Conservation (phyloP, 2,329 filamentous ascomycete species). For the Zymoseptoria pseudotritici region DNA sequence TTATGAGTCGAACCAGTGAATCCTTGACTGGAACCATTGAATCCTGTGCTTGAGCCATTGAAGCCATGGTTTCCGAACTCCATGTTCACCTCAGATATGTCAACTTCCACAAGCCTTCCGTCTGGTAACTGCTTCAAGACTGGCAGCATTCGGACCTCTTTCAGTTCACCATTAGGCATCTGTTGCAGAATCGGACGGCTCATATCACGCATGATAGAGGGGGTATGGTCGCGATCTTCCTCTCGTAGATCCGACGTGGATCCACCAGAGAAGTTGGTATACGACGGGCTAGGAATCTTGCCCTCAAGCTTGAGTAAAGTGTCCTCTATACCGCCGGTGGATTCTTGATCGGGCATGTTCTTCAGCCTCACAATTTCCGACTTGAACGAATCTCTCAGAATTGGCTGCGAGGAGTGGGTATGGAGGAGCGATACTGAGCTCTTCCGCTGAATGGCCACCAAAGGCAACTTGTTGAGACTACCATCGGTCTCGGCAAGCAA, state of each 20-base stretch:
- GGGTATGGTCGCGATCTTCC: background rate
- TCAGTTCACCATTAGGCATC: conserved; percentile 8
- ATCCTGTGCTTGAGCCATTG: conserved; percentile 5
- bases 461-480: conserved; percentile 5
- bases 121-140: background rate
- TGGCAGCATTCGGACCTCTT: background rate
- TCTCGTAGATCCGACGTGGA: background rate
- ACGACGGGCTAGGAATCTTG: conserved; percentile 31
- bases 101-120: background rate
- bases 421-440: conserved; percentile 36
- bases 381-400: conserved; percentile 67
- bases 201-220: background rate
- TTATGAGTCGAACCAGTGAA: conserved; percentile 1
- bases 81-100: background rate
- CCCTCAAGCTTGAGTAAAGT: conserved; percentile 88
- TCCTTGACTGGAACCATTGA: too few species aligned
- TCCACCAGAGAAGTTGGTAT: conserved; percentile 3
- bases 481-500: conserved; percentile 11
- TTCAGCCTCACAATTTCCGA: conserved; percentile 80
- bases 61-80: conserved; percentile 10
- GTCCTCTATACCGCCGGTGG: conserved; percentile 81
- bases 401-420: conserved; percentile 50
- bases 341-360: conserved; percentile 62
- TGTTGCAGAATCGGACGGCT: conserved; percentile 5
- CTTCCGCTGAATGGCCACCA: conserved; percentile 9